These are phyloP conservation scores for Dactylellina leptospora DNA, from an alignment of 2,329 filamentous ascomycete species.

Conservation along the genomic window DNA sequence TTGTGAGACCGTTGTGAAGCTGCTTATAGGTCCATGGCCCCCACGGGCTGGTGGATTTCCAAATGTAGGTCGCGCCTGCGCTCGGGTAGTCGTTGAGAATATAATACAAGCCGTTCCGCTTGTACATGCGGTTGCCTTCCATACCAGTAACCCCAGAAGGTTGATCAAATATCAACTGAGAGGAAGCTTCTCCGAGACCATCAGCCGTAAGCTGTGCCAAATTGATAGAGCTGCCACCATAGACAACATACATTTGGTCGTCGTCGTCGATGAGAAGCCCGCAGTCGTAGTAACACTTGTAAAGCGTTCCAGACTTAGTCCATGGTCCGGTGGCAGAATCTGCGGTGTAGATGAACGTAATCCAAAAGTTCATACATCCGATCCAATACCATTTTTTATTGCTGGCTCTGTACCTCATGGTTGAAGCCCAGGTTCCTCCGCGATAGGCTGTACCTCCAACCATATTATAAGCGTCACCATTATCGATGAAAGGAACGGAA, in stretches of 20 bases:
- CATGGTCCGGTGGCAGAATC: slow-evolving; percentile 62
- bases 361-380: slow-evolving; percentile 65
- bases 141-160: slow-evolving; percentile 59
- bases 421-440: slow-evolving; percentile 68
- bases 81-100: slow-evolving; percentile 64
- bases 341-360: slow-evolving; percentile 67
- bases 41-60: slow-evolving; percentile 64
- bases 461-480: slow-evolving; percentile 29
- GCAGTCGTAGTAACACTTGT: slow-evolving; percentile 68
- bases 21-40: slow-evolving; percentile 66
- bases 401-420: slow-evolving; percentile 65
- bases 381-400: slow-evolving; percentile 68
- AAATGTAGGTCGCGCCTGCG: slow-evolving; percentile 64
- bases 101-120: slow-evolving; percentile 68
- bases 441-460: slow-evolving; percentile 63
- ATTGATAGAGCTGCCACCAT: slow-evolving; percentile 64
- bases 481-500: slow-evolving; percentile 27
- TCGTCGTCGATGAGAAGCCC: slow-evolving; percentile 69
- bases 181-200: slow-evolving; percentile 63
- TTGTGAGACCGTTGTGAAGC: slow-evolving; percentile 62
- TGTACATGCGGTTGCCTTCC: slow-evolving; percentile 69
- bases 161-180: slow-evolving; percentile 62
- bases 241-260: slow-evolving; percentile 69
- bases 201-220: slow-evolving; percentile 66
- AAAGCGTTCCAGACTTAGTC: slow-evolving; percentile 60